Conservation (phyloP, 345 rosid species). For the Mercurialis annua region DNA sequence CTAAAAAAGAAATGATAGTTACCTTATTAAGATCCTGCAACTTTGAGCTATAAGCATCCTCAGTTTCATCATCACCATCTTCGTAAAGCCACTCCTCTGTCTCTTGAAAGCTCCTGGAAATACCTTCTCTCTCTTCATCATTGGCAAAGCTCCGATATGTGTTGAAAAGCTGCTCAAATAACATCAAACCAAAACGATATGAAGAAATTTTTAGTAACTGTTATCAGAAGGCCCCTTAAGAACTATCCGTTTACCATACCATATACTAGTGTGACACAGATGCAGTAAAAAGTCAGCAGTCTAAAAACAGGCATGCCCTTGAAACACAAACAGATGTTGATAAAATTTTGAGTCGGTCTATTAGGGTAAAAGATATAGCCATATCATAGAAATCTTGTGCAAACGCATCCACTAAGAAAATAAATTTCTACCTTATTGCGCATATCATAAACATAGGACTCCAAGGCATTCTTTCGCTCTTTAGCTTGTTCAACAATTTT, state of each 20-base stretch:
- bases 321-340: background rate
- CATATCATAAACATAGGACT: constrained; percentile 75
- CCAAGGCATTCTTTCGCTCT: constrained; percentile 69
- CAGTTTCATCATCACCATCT: constrained; percentile 79
- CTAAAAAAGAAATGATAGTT: constrained; percentile 1
- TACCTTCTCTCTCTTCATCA: constrained; percentile 54
- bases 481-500: constrained; percentile 65
- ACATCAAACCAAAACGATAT: constrained; percentile 1
- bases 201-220: background rate
- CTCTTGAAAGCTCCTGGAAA: constrained; percentile 59
- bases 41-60: constrained; percentile 48
- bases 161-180: constrained; percentile 50
- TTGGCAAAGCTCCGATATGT: constrained; percentile 53
- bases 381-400: background rate
- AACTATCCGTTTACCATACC: background rate
- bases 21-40: constrained; percentile 63
- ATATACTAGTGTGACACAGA: background rate
- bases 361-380: background rate
- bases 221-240: constrained; percentile 2
- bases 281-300: background rate
- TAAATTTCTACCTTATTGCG: constrained; percentile 64
- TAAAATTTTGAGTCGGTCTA: background rate
- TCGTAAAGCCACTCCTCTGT: constrained; percentile 87
- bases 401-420: background rate
- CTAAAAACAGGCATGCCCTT: background rate